phyloP scores from a whole-genome alignment of 306 rosid genomes.

The Abrus pulchellus region DNA sequence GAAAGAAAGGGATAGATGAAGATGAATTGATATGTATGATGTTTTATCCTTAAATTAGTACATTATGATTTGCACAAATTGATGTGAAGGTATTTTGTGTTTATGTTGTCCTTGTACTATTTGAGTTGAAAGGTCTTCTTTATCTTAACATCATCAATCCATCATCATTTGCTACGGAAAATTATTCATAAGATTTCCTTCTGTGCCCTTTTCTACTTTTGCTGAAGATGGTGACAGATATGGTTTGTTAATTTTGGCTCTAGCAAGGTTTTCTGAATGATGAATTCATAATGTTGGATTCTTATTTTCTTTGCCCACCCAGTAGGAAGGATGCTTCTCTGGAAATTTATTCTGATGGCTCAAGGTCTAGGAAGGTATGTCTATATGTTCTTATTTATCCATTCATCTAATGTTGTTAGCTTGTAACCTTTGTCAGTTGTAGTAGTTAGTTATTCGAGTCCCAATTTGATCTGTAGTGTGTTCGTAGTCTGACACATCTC shows the following conservation, averaged over 20 bases:
- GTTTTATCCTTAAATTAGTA: conserved; percentile 1
- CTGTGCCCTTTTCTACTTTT: conserved; percentile 29
- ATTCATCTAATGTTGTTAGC: conserved; percentile 21
- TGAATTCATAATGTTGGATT: conserved; percentile 31
- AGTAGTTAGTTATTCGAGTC: conserved; percentile 25
- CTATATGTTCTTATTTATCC: conserved; percentile 24
- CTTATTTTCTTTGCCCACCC: conserved; percentile 34
- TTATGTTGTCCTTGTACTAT: conserved; percentile 6
- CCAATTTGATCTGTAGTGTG: conserved; percentile 38
- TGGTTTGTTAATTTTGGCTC: conserved; percentile 39
- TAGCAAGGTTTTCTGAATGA: conserved; percentile 39
- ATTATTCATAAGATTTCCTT: conserved; percentile 6
- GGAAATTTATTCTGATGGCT: conserved; percentile 48
- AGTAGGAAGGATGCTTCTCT: conserved; percentile 62
- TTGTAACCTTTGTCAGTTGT: conserved; percentile 26
- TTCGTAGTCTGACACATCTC: conserved; percentile 29
- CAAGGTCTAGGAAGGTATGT: conserved; percentile 69
- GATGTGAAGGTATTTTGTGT: conserved; percentile 11
- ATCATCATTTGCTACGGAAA: conserved; percentile 24
- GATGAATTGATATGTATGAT: conserved; percentile 1
- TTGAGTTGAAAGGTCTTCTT: conserved; percentile 33
- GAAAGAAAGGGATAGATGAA: conserved; percentile 18
- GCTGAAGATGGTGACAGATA: conserved; percentile 29
- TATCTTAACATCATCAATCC: conserved; percentile 25
- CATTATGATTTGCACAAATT: conserved; percentile 17